Conservation (phyloP, 441 rosid species). For the Geranium incanum region DNA sequence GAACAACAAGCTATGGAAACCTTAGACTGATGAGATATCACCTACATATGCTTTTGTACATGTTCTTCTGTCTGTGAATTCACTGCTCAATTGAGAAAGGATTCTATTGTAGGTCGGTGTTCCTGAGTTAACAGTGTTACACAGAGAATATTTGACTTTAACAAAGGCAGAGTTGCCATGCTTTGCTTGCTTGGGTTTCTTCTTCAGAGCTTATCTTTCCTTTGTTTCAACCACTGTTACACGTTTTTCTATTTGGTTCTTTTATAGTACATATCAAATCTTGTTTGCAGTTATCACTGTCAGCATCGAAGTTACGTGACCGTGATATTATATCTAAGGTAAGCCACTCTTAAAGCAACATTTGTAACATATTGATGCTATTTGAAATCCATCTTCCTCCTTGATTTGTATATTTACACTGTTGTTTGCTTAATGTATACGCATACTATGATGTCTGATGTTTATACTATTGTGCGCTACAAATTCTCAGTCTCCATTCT, state of each 20-base stretch:
- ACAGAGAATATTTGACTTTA: background rate
- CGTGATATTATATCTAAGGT: slow-evolving; percentile 74
- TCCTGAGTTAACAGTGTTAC: background rate
- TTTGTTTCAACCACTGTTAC: background rate
- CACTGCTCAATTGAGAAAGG: background rate
- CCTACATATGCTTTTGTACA: background rate
- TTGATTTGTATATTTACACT: background rate
- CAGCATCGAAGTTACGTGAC: slow-evolving; percentile 63
- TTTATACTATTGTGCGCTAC: too few species aligned
- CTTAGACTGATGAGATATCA: background rate
- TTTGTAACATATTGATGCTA: background rate
- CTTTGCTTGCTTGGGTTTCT: background rate
- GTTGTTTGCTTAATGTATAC: background rate
- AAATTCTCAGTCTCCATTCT: too few species aligned
- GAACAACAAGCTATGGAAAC: background rate
- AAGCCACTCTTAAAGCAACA: background rate
- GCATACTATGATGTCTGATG: background rate
- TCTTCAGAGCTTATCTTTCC: background rate
- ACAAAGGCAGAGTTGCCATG: background rate
- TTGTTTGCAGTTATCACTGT: slow-evolving; percentile 51
- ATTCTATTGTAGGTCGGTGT: background rate
- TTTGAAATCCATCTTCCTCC: background rate
- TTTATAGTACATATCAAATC: slow-evolving; percentile 11
- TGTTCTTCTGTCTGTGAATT: background rate
- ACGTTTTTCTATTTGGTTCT: background rate